Conservation (phyloP, 257 asterid genomes). For the Solanum sejunctum region DNA sequence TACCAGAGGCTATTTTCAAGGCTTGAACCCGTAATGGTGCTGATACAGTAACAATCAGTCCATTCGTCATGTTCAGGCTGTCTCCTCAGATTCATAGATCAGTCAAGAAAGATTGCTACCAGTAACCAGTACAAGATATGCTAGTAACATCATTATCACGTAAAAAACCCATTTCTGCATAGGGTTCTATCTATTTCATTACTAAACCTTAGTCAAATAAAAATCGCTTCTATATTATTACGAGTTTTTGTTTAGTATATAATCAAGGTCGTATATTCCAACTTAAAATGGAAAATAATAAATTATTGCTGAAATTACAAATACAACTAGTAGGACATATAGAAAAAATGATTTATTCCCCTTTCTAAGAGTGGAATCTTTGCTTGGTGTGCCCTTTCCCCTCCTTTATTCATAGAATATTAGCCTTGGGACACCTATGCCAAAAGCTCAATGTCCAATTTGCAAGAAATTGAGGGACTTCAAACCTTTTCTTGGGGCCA, state of each 20-base stretch:
- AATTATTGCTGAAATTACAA: background rate
- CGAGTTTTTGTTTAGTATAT: background rate
- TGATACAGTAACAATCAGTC: background rate
- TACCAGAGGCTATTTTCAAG: too few species aligned
- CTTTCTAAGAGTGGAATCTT: background rate
- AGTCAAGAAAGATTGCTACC: background rate
- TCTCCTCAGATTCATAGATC: background rate
- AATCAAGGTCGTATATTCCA: background rate
- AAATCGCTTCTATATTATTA: background rate
- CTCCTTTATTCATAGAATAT: background rate
- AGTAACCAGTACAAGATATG: background rate
- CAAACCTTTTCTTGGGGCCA: background rate
- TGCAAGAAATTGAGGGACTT: background rate
- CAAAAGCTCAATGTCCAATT: background rate
- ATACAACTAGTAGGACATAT: background rate
- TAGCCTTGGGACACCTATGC: background rate
- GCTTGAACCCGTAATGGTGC: background rate
- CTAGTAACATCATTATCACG: background rate
- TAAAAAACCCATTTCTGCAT: background rate
- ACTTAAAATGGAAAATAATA: background rate
- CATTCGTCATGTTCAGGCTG: background rate
- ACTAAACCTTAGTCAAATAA: background rate
- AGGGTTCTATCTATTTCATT: background rate
- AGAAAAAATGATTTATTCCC: background rate
- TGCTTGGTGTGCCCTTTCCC: background rate